Conservation (phyloP, 2,329 filamentous ascomycete species). For the Fusarium lyarnte region DNA sequence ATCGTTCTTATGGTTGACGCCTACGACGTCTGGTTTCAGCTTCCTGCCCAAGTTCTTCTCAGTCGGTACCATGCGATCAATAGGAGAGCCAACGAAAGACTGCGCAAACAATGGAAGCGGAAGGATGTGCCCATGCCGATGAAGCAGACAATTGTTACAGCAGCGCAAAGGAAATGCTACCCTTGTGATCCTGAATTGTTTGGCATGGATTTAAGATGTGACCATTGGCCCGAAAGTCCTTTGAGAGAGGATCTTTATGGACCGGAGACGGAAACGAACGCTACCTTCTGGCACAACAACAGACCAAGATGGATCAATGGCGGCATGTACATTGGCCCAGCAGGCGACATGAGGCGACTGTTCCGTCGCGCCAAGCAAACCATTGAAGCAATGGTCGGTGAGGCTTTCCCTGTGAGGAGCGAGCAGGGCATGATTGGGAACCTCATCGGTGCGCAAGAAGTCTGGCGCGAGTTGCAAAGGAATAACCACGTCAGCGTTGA, state of each 20-base stretch:
- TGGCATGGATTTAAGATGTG: neutral
- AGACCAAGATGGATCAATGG: constrained; percentile 1
- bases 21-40: constrained; percentile 10
- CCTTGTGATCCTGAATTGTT: neutral
- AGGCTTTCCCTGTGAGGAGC: neutral
- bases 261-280: neutral
- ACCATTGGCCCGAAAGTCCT: neutral
- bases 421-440: neutral
- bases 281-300: neutral
- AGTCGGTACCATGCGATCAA: constrained; percentile 18
- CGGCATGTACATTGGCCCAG: constrained; percentile 2
- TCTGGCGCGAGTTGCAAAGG: neutral
- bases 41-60: constrained; percentile 1
- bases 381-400: neutral
- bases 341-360: constrained; percentile 7
- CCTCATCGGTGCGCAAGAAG: neutral
- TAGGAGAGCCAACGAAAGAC: neutral
- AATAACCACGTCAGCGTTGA: neutral
- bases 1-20: constrained; percentile 8
- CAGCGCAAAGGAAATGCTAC: neutral
- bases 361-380: neutral
- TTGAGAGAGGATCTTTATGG: neutral
- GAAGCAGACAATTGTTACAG: constrained; percentile 4
- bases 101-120: neutral
- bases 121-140: neutral